Evolutionary conservation across 495 filamentous ascomycete species (phyloP).

Genomic region (Tuber indicum): DNA sequence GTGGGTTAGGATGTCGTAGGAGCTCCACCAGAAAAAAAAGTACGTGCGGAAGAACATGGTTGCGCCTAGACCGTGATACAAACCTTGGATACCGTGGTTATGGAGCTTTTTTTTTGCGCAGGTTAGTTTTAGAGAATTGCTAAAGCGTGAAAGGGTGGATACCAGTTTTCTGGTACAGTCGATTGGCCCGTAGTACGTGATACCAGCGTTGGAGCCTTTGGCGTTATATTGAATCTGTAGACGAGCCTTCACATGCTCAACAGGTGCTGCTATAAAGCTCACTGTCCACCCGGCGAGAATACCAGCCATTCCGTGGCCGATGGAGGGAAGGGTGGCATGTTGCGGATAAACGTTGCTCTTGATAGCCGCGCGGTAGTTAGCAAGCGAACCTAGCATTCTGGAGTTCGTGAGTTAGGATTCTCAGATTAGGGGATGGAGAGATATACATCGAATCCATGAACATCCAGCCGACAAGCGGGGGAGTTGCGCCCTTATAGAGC

Average conservation of each 20-base stretch:
- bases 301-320: conserved; percentile 82
- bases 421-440: neutral
- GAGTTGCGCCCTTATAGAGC: conserved; percentile 85
- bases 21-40: conserved; percentile 98
- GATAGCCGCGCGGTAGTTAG: conserved; percentile 75
- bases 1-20: conserved; percentile 75
- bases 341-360: conserved; percentile 68
- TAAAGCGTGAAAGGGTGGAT: conserved; percentile 8
- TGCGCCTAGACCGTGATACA: conserved; percentile 77
- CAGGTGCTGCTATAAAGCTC: conserved; percentile 82
- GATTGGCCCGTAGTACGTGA: conserved; percentile 69
- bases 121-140: neutral
- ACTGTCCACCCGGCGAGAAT: conserved; percentile 83
- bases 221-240: conserved; percentile 79
- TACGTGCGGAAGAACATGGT: conserved; percentile 84
- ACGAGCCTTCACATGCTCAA: conserved; percentile 92
- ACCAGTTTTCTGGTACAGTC: conserved; percentile 72
- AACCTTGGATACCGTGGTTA: conserved; percentile 64
- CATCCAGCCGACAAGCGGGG: conserved; percentile 93
- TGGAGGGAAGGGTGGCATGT: conserved; percentile 41
- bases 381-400: conserved; percentile 85
- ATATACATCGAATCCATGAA: conserved; percentile 82
- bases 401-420: neutral
- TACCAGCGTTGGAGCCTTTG: conserved; percentile 19
- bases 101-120: conserved; percentile 38